A percentile compares a stretch with the other conserved stretches of the same genome.
phyloP scores from a whole-genome alignment of 2,329 filamentous ascomycete species.

The Trichoderma oligosporum region DNA sequence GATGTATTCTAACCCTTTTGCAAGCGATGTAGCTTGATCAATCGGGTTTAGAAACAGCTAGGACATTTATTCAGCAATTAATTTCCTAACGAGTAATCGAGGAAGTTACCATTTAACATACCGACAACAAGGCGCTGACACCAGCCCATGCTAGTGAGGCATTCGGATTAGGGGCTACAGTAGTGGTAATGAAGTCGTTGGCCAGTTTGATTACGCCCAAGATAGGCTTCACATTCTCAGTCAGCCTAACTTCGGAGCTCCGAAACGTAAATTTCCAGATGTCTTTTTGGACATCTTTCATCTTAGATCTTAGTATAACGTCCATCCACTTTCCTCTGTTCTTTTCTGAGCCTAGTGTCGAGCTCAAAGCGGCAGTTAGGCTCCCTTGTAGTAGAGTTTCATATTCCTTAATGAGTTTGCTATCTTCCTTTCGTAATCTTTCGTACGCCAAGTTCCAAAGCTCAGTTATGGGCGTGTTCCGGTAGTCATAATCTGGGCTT shows the following conservation, averaged over 20 bases:
- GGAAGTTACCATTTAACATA: neutral
- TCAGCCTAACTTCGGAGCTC: neutral
- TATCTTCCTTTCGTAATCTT: neutral
- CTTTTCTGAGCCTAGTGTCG: neutral
- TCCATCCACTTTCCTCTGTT: neutral
- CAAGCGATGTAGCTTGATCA: neutral
- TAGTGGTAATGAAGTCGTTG: neutral
- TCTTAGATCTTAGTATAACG: neutral
- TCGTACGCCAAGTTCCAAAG: conserved; percentile 8
- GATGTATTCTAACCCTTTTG: neutral
- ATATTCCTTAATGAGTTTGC: neutral
- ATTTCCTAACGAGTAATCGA: neutral
- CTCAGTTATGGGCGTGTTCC: neutral
- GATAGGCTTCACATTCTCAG: neutral
- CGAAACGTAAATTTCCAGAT: neutral
- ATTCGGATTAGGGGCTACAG: neutral
- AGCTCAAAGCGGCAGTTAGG: rapidly evolving
- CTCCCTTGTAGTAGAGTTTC: neutral
- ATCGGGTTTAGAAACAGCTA: neutral
- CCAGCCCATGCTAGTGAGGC: neutral
- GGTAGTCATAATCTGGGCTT: neutral
- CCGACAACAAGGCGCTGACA: neutral
- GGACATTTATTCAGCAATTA: neutral
- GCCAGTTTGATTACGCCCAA: neutral
- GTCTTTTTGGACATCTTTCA: neutral